Evolutionary conservation across 805 yeast species (phyloP), one percentile per base, ranked within the genome.

Genomic region (Cyberlindnera euphorbiae): DNA sequence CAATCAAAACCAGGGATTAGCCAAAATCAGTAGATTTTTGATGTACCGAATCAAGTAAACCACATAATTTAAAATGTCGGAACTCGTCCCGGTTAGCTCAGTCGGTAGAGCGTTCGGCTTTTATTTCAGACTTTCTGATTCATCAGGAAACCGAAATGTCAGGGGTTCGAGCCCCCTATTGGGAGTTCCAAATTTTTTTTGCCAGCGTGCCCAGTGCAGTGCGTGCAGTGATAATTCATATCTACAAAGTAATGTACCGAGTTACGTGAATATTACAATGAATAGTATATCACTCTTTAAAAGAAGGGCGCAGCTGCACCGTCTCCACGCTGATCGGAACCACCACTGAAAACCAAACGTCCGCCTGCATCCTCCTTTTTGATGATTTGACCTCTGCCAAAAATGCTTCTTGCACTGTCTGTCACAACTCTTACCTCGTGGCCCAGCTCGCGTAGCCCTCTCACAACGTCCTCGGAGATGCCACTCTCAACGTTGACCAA

Each of bases 311-410:
- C 72, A 9, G 90, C 79, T 3, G 82, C 82, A 7, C 94, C 94
- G 56, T 84, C 95, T n/a, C 89, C 94, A 35, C 95, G 67, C n/a
- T 67, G 71, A 47, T 84, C 95, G 36, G 83, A 75, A 2, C 94
- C 95, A 9, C 75, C 94, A 26, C 79, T 64, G 54, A 74, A 79
- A 2, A 78, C 67, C 26, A 71, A 56, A 11, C 52, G 47, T 2
- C 71, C 74, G 17, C 59, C 49, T n/a, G 64, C 9, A 19, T 19
- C 22, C 22, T 62, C 67, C 37, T 66, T 71, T 50, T 67, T 69
- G 39, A 84, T 82, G 32, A 85, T 72, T 55, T 85, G 95, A 5
- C 89, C 90, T 39, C 89, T 62, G 3, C 88, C 88, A 58, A 76
- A 74, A 3, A 60, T 48, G 13, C 58, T 53, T 47, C 83, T 63